Evolutionary conservation across 495 filamentous ascomycete genomes (phyloP).

Genomic region (Bacidia rubella): DNA sequence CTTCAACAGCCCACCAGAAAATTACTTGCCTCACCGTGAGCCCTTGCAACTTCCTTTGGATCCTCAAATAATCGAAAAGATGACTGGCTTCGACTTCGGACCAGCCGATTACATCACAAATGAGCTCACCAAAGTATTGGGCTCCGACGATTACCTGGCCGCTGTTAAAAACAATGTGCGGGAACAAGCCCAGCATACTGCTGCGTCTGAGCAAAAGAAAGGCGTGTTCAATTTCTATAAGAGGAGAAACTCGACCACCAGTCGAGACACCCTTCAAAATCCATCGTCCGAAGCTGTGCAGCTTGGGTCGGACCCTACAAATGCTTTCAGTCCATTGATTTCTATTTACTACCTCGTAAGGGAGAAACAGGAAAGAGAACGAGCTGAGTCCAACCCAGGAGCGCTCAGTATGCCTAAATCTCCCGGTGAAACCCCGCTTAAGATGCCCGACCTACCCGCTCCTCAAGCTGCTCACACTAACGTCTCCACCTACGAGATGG

Average conservation of each 20-base stretch:
- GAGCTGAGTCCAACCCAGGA: constrained; percentile 46
- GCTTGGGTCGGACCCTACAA: constrained; percentile 74
- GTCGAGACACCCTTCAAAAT: constrained; percentile 77
- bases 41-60: constrained; percentile 79
- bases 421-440: constrained; percentile 45
- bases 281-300: constrained; percentile 73
- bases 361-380: constrained; percentile 84
- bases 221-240: constrained; percentile 98
- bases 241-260: constrained; percentile 72
- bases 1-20: constrained; percentile 74
- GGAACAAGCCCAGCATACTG: constrained; percentile 47
- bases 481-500: constrained; percentile 61
- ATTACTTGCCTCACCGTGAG: constrained; percentile 72
- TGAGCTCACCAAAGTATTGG: constrained; percentile 70
- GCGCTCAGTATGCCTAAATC: constrained; percentile 40
- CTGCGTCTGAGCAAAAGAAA: constrained; percentile 66
- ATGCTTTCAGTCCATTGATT: constrained; percentile 83
- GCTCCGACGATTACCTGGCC: constrained; percentile 82
- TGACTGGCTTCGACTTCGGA: constrained; percentile 98
- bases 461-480: constrained; percentile 92
- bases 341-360: constrained; percentile 93
- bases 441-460: constrained; percentile 60
- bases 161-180: constrained; percentile 57
- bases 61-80: constrained; percentile 67
- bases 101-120: constrained; percentile 64